Evolutionary conservation across 2,329 filamentous ascomycete genomes (phyloP).

Genomic region (Sporothrix brunneoviolacea): DNA sequence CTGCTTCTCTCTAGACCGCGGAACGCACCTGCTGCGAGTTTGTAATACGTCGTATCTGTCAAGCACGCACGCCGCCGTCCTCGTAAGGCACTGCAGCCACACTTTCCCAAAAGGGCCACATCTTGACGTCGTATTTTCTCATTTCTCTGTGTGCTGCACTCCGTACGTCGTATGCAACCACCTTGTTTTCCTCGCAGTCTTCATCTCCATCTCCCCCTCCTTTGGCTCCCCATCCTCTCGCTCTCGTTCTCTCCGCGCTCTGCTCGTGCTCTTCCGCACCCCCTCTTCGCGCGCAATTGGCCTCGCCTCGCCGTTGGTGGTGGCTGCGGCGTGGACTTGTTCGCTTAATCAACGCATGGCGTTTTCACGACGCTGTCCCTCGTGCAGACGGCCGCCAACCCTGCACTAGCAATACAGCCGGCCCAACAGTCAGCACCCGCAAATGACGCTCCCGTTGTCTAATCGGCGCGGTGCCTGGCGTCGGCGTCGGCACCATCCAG

Average conservation of each 20-base stretch:
- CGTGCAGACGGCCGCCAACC: too few species aligned
- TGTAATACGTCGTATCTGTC: background rate
- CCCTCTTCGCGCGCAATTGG: background rate
- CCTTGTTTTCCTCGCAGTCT: too few species aligned
- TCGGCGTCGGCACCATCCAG: slow-evolving; percentile 5
- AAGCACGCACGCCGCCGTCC: too few species aligned
- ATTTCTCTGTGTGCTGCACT: slow-evolving; percentile 5
- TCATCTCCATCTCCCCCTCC: background rate
- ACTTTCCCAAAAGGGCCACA: background rate
- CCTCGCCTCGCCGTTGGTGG: background rate
- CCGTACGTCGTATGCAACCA: too few species aligned
- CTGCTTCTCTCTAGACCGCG: background rate
- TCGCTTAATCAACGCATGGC: background rate
- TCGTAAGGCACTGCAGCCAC: slow-evolving; percentile 3
- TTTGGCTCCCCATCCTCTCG: background rate
- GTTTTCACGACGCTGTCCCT: too few species aligned
- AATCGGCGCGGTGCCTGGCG: slow-evolving; percentile 9
- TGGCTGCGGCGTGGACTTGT: background rate
- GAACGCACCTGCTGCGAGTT: background rate
- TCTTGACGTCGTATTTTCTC: slow-evolving; percentile 1
- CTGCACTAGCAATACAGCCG: slow-evolving; percentile 3
- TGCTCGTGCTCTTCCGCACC: background rate
- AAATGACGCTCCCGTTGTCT: slow-evolving; percentile 7
- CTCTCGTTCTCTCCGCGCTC: background rate
- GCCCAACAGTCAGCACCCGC: background rate